These are phyloP conservation scores for Phytophthora pini DNA, from an alignment of 352 stramenopile species.

Conservation along the genomic window DNA sequence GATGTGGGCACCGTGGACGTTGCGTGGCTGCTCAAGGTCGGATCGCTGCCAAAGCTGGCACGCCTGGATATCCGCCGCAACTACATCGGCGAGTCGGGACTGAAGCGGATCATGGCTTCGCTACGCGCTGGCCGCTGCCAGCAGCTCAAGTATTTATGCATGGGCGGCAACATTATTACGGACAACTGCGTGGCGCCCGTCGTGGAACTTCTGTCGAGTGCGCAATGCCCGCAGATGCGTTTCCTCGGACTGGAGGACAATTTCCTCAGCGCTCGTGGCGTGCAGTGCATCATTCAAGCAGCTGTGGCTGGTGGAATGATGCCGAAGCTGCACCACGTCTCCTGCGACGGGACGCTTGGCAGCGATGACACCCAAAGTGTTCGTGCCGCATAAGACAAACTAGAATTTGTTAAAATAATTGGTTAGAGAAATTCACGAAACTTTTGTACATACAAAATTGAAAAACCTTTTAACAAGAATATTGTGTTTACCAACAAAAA, in stretches of 20 bases:
- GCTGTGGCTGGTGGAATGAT: constrained; percentile 82
- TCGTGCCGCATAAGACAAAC: constrained; percentile 25
- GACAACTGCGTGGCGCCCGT: constrained; percentile 81
- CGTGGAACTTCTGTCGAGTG: constrained; percentile 64
- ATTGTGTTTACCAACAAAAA: too few relatives aligned
- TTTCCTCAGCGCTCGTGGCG: constrained; percentile 76
- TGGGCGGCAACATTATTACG: constrained; percentile 88
- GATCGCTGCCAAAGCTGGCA: constrained; percentile 68
- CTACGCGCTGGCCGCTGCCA: constrained; percentile 53
- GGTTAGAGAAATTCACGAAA: constrained; percentile 25
- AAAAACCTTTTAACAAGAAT: background rate
- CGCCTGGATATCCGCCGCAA: constrained; percentile 82
- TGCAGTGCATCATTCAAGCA: constrained; percentile 80
- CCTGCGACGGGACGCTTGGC: constrained; percentile 49
- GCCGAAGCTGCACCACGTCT: constrained; percentile 84
- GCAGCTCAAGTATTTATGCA: constrained; percentile 84
- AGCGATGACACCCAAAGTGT: constrained; percentile 31
- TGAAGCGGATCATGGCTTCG: constrained; percentile 77
- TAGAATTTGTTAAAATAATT: constrained; percentile 44
- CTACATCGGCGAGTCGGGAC: constrained; percentile 79
- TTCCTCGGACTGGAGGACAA: constrained; percentile 86
- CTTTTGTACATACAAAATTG: constrained; percentile 19
- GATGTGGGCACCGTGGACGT: constrained; percentile 80
- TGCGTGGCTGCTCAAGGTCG: constrained; percentile 69
- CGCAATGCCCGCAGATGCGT: constrained; percentile 73